A percentile compares a stretch with the other conserved stretches of the same genome.
Evolutionary conservation across 371 early-diverging fungal species (phyloP).

Genomic region (Funneliformis caledonium): DNA sequence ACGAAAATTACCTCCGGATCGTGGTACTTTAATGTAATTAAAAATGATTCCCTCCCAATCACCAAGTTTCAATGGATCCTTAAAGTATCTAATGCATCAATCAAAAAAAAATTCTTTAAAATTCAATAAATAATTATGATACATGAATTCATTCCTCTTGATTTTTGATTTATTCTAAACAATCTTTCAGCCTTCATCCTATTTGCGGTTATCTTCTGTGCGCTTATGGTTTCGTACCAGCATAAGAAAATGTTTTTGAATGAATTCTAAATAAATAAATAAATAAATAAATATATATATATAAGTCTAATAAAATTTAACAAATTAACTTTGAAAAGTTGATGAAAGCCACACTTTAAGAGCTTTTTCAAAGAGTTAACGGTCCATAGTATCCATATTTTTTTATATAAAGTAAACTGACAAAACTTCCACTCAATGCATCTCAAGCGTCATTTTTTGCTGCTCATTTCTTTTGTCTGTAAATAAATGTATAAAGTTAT

Average conservation of each 20-base stretch:
- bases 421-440: slow-evolving; percentile 72
- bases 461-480: slow-evolving; percentile 33
- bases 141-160: slow-evolving; percentile 59
- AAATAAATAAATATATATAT: background rate
- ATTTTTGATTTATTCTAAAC: slow-evolving; percentile 53
- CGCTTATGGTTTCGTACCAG: slow-evolving; percentile 98
- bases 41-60: slow-evolving; percentile 92
- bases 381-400: slow-evolving; percentile 87
- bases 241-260: slow-evolving; percentile 75
- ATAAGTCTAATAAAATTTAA: background rate
- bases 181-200: slow-evolving; percentile 67
- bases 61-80: slow-evolving; percentile 75
- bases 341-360: slow-evolving; percentile 46
- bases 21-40: slow-evolving; percentile 77
- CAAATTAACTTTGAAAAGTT: background rate
- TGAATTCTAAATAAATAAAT: slow-evolving; percentile 54
- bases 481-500: background rate
- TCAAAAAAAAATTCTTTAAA: background rate
- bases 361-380: slow-evolving; percentile 63
- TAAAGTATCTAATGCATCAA: slow-evolving; percentile 66
- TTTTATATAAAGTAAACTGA: slow-evolving; percentile 87
- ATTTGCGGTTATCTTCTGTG: slow-evolving; percentile 84
- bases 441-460: slow-evolving; percentile 35
- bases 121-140: background rate
- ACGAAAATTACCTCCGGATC: slow-evolving; percentile 59